Base-by-base conservation (phyloP, 306 rosid species). In the Fragaria ananassa region DNA sequence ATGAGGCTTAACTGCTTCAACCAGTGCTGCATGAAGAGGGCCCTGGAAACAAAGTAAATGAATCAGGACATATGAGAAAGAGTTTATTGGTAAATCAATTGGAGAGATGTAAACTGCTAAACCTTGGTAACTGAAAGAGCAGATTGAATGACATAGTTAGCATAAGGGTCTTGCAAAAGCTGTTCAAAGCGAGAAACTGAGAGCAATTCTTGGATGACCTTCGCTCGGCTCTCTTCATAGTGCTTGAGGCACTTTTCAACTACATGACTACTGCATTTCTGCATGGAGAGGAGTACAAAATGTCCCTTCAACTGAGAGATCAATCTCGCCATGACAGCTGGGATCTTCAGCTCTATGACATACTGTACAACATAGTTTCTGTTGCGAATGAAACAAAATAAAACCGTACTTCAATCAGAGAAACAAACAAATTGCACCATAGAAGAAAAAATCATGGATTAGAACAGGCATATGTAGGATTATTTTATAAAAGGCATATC, bases 281-380 rank as follows among this genome's bases (percentile, higher is more conserved):
- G 91, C 18, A 54, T 82, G 1, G 97, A 86, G 70, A 91, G 85
- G 29, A 3, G 72, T 9, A 81, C 85, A 7, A 74, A 91, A 67
- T 86, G 80, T 42, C 90, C 97, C 81, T 80, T 84, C 78, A 91
- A 88, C 62, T 76, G 91, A 81, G 76, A 58, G 66, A 64, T 57
- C 81, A 91, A 44, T 75, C 68, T 82, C 70, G 83, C 56, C 18
- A 80, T n/a, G 4, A 68, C 77, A 76, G 72, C 71, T 53, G 86
- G 86, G 49, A 80, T 79, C 79, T 83, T 81, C 76, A 69, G 80
- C 85, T 88, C 85, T 58, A 91, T 82, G 61, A 89, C 53, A 80
- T 83, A 84, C 71, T 91, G 97, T 68, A 91, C 85, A 42, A 91
- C 97, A 87, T 88, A 91, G 39, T 91, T 91, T 81, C 97, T 91